phyloP scores from a whole-genome alignment of 805 yeast species.

The Candida methanosorbosa region DNA sequence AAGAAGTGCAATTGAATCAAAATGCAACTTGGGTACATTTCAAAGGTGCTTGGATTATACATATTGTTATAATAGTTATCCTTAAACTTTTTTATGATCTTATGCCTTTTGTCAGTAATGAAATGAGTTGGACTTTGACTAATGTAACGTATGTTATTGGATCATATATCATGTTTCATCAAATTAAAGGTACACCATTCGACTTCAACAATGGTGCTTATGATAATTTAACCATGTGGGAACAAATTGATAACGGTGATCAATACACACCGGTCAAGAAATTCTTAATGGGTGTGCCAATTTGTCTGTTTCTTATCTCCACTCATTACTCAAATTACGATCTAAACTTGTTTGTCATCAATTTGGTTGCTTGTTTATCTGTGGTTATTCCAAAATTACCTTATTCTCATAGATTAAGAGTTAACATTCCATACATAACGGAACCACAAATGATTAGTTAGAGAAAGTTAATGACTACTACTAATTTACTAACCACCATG shows the following conservation, averaged over 20 bases:
- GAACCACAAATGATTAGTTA: constrained; percentile 23
- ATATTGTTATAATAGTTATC: constrained; percentile 69
- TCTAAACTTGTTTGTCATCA: constrained; percentile 65
- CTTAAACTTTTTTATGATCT: constrained; percentile 72
- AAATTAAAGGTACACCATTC: constrained; percentile 94
- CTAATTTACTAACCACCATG: neutral
- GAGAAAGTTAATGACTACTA: neutral
- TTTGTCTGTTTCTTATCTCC: constrained; percentile 71
- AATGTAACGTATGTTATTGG: constrained; percentile 87
- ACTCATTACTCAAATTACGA: constrained; percentile 90
- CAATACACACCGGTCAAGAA: constrained; percentile 96
- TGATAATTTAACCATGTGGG: constrained; percentile 98
- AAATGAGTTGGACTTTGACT: constrained; percentile 90
- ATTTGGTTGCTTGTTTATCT: constrained; percentile 71
- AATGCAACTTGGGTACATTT: constrained; percentile 96
- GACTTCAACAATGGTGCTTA: constrained; percentile 96
- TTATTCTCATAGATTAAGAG: constrained; percentile 68
- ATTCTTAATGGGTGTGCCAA: constrained; percentile 88
- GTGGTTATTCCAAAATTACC: constrained; percentile 93
- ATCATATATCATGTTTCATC: constrained; percentile 91
- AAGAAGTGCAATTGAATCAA: constrained; percentile 77
- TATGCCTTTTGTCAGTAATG: constrained; percentile 71
- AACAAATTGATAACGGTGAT: constrained; percentile 83
- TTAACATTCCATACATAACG: constrained; percentile 42
- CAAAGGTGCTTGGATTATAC: constrained; percentile 95